A percentile compares a stretch with the other conserved stretches of the same genome.
Evolutionary conservation across 2,329 filamentous ascomycete genomes (phyloP).

Genomic region (Penicillium verrucosum): DNA sequence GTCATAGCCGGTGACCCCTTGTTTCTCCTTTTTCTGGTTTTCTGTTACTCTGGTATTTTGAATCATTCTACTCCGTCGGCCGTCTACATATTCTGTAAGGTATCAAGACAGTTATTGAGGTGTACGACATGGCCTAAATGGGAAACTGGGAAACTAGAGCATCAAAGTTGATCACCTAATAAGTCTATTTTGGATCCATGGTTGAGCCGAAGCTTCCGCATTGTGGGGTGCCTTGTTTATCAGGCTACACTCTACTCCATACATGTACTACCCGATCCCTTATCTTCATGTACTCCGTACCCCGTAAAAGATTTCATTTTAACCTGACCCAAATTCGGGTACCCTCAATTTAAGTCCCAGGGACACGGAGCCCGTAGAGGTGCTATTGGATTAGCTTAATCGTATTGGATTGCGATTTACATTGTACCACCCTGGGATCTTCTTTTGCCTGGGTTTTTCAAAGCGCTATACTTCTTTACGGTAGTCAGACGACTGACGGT

Average conservation of each 20-base stretch:
- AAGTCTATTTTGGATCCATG: background rate
- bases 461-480: no score
- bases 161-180: background rate
- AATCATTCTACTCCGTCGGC: background rate
- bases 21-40: slow-evolving; percentile 1
- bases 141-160: background rate
- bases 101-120: background rate
- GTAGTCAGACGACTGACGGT: no score
- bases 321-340: background rate
- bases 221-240: no score
- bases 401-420: background rate
- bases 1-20: background rate
- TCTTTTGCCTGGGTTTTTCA: no score
- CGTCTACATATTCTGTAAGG: background rate
- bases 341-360: background rate
- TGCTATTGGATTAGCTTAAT: no score
- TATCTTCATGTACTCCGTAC: background rate
- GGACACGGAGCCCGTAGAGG: background rate
- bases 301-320: background rate
- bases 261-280: no score
- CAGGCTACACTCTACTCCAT: no score
- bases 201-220: background rate
- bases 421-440: background rate
- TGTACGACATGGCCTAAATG: no score
- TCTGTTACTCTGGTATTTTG: background rate